Evolutionary conservation across 2,329 filamentous ascomycete genomes (phyloP).

Genomic region (Trichoderma polysporum): DNA sequence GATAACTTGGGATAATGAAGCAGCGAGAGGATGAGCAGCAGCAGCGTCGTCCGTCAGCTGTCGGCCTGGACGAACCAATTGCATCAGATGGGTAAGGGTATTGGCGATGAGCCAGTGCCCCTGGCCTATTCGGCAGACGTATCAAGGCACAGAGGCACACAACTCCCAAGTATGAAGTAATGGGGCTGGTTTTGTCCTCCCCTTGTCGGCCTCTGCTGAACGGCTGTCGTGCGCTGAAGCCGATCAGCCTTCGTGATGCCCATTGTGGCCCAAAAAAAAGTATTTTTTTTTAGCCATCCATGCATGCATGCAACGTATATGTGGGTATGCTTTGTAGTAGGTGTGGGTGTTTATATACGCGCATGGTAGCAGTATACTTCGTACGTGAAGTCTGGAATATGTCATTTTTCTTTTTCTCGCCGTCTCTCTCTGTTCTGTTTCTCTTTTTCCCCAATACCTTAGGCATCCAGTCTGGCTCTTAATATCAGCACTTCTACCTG

Average conservation of each 20-base stretch:
- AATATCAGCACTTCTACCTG: background rate
- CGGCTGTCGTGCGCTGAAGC: constrained; percentile 3
- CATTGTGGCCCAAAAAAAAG: constrained; percentile 8
- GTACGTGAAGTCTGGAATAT: background rate
- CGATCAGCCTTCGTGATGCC: background rate
- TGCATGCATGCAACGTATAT: constrained; percentile 16
- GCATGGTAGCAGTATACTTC: background rate
- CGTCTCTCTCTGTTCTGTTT: background rate
- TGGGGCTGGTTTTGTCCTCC: background rate
- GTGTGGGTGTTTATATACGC: constrained; percentile 5
- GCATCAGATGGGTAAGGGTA: constrained; percentile 19
- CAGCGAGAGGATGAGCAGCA: background rate
- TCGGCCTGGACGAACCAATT: constrained; percentile 4
- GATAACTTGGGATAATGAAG: background rate
- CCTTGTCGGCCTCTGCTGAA: constrained; percentile 3
- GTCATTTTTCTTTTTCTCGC: background rate
- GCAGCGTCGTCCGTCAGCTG: background rate
- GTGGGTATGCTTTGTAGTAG: constrained; percentile 2
- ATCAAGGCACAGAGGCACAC: background rate
- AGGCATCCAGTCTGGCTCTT: background rate
- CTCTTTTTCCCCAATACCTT: background rate
- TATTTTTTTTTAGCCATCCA: constrained; percentile 1
- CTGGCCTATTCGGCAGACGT: constrained; percentile 8
- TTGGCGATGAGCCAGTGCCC: background rate
- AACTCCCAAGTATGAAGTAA: background rate